A percentile compares a stretch with the other conserved stretches of the same genome.
Evolutionary conservation across 2,329 filamentous ascomycete genomes (phyloP).

Genomic region (Ophiostoma australiae): DNA sequence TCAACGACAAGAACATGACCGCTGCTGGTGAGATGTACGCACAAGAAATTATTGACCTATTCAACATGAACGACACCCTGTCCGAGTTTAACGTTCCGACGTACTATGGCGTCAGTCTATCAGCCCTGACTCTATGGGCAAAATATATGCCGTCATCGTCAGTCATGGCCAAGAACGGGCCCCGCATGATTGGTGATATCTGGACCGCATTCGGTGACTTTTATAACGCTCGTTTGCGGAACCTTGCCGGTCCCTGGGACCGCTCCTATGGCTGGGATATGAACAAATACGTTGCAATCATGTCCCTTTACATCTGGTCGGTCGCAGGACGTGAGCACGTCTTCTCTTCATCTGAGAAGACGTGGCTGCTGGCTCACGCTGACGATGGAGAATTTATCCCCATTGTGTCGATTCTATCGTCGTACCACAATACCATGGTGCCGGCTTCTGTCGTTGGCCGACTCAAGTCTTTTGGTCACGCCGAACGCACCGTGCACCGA

Average conservation of each 20-base stretch:
- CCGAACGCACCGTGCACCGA: constrained; percentile 46
- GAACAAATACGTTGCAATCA: constrained; percentile 56
- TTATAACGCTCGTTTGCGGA: constrained; percentile 55
- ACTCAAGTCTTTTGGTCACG: neutral
- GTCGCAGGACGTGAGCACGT: constrained; percentile 45
- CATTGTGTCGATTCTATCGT: constrained; percentile 50
- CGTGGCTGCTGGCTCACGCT: constrained; percentile 48
- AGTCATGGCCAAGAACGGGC: constrained; percentile 48
- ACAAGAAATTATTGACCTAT: constrained; percentile 52
- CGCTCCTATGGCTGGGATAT: constrained; percentile 60
- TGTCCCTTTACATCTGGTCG: constrained; percentile 56
- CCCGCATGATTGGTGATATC: constrained; percentile 47
- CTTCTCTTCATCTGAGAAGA: constrained; percentile 29
- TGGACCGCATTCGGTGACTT: constrained; percentile 45
- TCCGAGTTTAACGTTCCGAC: constrained; percentile 61
- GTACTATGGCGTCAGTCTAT: constrained; percentile 58
- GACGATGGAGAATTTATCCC: constrained; percentile 56
- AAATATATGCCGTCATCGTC: constrained; percentile 52
- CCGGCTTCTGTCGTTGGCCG: constrained; percentile 38
- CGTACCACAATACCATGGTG: constrained; percentile 46
- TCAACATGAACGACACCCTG: constrained; percentile 51
- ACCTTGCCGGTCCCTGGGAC: constrained; percentile 62
- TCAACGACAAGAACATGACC: constrained; percentile 56
- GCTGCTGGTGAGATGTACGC: constrained; percentile 52
- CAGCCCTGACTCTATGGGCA: constrained; percentile 53